Evolutionary conservation across 2,329 filamentous ascomycete genomes (phyloP).

Genomic region (Fusarium anguioides): DNA sequence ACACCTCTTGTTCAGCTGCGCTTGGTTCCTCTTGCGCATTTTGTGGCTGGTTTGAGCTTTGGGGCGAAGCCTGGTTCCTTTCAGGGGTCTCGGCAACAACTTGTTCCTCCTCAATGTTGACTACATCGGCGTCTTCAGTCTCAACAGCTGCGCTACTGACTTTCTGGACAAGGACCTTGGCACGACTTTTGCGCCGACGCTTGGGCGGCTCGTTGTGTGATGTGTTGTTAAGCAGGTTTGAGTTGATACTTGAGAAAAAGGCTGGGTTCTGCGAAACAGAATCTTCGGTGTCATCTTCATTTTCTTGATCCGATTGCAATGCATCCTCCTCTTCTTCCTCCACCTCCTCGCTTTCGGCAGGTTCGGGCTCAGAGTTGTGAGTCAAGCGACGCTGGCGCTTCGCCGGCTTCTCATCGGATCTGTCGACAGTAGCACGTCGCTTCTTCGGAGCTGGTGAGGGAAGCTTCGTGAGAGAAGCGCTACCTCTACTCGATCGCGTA

Average conservation of each 20-base stretch:
- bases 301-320: background rate
- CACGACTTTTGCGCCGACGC: background rate
- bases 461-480: background rate
- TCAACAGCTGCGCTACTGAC: background rate
- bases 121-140: background rate
- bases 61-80: background rate
- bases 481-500: slow-evolving; percentile 22
- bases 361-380: background rate
- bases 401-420: background rate
- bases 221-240: background rate
- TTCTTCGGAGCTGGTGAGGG: slow-evolving; percentile 9
- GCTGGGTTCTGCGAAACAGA: background rate
- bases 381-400: slow-evolving; percentile 15
- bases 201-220: background rate
- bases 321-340: background rate
- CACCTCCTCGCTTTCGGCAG: background rate
- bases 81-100: background rate
- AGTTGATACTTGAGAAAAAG: slow-evolving; percentile 33
- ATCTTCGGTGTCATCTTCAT: slow-evolving; percentile 2
- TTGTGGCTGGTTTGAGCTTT: background rate
- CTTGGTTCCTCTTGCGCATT: background rate
- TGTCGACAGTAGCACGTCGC: slow-evolving; percentile 11
- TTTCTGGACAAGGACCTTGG: background rate
- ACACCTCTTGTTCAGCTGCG: background rate
- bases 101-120: background rate